Evolutionary conservation across 78 protist species (phyloP), one percentile per base, ranked within the genome.

Genomic region (Guillardia theta): DNA sequence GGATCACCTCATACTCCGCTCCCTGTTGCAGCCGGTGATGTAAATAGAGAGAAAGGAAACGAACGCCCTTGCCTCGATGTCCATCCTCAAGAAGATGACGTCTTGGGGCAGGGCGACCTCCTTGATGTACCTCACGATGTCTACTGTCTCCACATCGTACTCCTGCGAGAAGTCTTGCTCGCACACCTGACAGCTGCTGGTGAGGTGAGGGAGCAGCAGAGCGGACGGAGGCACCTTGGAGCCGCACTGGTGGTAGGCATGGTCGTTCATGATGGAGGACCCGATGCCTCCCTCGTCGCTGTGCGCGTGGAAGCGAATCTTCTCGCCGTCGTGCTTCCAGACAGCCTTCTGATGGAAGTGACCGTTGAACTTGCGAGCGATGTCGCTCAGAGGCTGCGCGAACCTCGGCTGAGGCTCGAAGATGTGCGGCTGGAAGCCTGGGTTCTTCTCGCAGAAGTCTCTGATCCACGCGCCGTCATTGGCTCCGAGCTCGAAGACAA

Each of bases 381-480:
- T 18, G 83, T 36, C 6, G 9, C 4, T 4, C 4, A 70, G 83
- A 18, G 39, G 33, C 53, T 18, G 45, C 10, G 90, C 90, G 8
- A 78, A 78, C 53, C 90, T 46, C 4, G 90, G 90, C 90, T 78
- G 90, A 8, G 90, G 90, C 48, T 78, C 90, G 90, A 78, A 44
- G 90, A 78, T 78, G 90, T 78, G 90, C 10, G 90, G 90, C 90
- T 43, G 43, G 48, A 78, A 78, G 90, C 24, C 24, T 27, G 90
- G 90, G 90, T 78, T 70, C 5, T 24, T 12, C 83, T 24, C 83
- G 78, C 78, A 64, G 78, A 64, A 64, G 15, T 5, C 6, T 24
- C 39, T 15, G 21, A 70, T 4, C 83, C 83, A 70, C 27, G 78
- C n/a, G 45, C 83, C 83, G 41, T 70, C 83, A 43, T 70, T 70